Evolutionary conservation across 345 rosid genomes (phyloP).

Genomic region (Gossypium anomalum): DNA sequence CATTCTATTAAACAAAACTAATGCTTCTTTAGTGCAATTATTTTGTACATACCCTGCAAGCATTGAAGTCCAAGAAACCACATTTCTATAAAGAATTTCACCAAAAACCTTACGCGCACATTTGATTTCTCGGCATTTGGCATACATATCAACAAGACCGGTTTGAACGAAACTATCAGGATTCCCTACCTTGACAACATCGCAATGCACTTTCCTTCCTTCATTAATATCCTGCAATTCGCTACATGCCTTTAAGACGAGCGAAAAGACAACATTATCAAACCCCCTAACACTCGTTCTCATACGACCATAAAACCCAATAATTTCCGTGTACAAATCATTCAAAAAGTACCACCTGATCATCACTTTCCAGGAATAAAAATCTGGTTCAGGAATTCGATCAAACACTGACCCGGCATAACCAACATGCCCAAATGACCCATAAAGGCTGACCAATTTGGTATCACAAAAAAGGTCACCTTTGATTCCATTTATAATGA

Average conservation of each 20-base stretch:
- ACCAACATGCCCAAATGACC: slow-evolving; percentile 40
- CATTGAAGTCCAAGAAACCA: slow-evolving; percentile 86
- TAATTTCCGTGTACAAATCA: slow-evolving; percentile 32
- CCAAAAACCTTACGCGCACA: slow-evolving; percentile 48
- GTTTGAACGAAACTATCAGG: slow-evolving; percentile 55
- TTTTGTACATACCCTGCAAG: slow-evolving; percentile 71
- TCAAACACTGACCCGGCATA: slow-evolving; percentile 73
- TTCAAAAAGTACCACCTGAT: slow-evolving; percentile 61
- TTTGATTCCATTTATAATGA: slow-evolving; percentile 37
- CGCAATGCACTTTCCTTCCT: slow-evolving; percentile 65
- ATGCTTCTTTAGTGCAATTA: slow-evolving; percentile 44
- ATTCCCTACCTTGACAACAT: slow-evolving; percentile 41
- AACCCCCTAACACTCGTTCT: slow-evolving; percentile 17
- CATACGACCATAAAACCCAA: slow-evolving; percentile 38
- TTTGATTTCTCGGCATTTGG: slow-evolving; percentile 50
- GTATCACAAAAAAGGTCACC: slow-evolving; percentile 44
- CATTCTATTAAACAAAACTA: slow-evolving; percentile 67
- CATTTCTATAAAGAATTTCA: slow-evolving; percentile 36
- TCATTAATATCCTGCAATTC: slow-evolving; percentile 43
- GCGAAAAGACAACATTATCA: slow-evolving; percentile 54
- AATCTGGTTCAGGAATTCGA: slow-evolving; percentile 58
- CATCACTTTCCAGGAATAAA: slow-evolving; percentile 68
- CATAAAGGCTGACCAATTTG: slow-evolving; percentile 59
- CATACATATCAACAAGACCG: slow-evolving; percentile 81
- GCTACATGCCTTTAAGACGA: slow-evolving; percentile 65